Base-by-base conservation (phyloP, 225 moss, liverwort and hornwort species). In the Marchantia polymorpha region DNA sequence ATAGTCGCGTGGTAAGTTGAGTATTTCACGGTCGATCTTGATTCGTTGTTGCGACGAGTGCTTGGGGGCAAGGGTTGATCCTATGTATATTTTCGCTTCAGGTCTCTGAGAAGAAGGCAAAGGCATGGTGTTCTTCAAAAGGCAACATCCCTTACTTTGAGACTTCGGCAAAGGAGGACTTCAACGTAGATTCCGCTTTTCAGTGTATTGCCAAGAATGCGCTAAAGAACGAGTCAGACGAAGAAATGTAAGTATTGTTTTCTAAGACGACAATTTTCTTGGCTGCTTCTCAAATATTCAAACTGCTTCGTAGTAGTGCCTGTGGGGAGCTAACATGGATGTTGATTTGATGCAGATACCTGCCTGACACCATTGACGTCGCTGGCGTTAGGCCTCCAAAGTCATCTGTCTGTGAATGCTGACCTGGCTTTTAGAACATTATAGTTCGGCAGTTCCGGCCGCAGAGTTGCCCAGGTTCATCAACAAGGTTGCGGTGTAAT, bases 51-150 rank as follows among this genome's bases (percentile, higher is more conserved):
- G 5, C 15, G 50, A 26, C 55, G 27, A 75, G 54, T 12, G 74
- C 16, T 1, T 17, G n/a, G 7, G 74, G 7, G 74, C 10, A 27
- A 31, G 26, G 27, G 8, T 75, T 75, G 55, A 75, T 30, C 29
- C 11, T 20, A 1, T 47, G 30, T 8, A 19, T 9, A 70, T 73
- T 26, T 27, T 22, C 25, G 49, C 64, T 82, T 22, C 75, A 94
- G 94, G 96, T 94, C 49, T 94, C 94, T 60, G 96, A 94, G 85
- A 97, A 97, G 89, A 94, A 94, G 83, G 96, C 94, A 14, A 97
- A 97, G 73, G 87, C 89, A 22, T 96, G 96, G 96, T 96, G 96
- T 85, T 89, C 90, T 51, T 85, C 90, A 0, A 93, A 97, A 85
- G 92, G 92, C 48, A 92, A 93, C 80, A 94, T 97, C 30, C 96